phyloP scores from a whole-genome alignment of 2,329 filamentous ascomycete genomes.

The Ramichloridium luteum region DNA sequence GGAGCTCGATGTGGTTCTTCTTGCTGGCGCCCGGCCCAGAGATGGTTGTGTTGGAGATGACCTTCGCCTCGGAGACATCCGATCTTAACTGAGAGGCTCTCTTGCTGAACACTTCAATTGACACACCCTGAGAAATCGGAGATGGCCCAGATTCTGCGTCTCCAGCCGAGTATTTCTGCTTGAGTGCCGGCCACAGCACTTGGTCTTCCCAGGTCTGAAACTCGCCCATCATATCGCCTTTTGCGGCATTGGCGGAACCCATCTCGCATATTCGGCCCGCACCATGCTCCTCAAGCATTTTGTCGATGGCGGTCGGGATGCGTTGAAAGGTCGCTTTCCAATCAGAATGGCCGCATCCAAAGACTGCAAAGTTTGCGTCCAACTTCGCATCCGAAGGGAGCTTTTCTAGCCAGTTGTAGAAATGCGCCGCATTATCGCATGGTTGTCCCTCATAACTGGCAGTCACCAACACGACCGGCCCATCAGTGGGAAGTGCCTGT shows the following conservation, averaged over 20 bases:
- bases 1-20: constrained; percentile 44
- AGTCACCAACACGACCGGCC: constrained; percentile 54
- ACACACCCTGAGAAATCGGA: constrained; percentile 30
- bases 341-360: constrained; percentile 53
- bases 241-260: constrained; percentile 48
- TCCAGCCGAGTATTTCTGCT: constrained; percentile 25
- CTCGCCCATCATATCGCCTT: constrained; percentile 54
- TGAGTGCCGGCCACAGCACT: constrained; percentile 40
- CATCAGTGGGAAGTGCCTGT: constrained; percentile 45
- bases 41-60: constrained; percentile 42
- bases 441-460: constrained; percentile 65
- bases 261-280: constrained; percentile 37
- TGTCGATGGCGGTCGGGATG: constrained; percentile 52
- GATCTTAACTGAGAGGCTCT: constrained; percentile 49
- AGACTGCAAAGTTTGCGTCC: constrained; percentile 53
- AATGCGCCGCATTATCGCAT: constrained; percentile 57
- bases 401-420: constrained; percentile 53
- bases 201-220: constrained; percentile 58
- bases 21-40: constrained; percentile 38
- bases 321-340: constrained; percentile 51
- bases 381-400: constrained; percentile 43
- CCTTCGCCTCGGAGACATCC: constrained; percentile 49
- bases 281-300: constrained; percentile 40
- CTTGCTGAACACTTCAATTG: constrained; percentile 42
- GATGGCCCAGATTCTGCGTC: constrained; percentile 7